phyloP scores from a whole-genome alignment of 1,284 basidiomycete species.

The Fomitiporia mediterranea region DNA sequence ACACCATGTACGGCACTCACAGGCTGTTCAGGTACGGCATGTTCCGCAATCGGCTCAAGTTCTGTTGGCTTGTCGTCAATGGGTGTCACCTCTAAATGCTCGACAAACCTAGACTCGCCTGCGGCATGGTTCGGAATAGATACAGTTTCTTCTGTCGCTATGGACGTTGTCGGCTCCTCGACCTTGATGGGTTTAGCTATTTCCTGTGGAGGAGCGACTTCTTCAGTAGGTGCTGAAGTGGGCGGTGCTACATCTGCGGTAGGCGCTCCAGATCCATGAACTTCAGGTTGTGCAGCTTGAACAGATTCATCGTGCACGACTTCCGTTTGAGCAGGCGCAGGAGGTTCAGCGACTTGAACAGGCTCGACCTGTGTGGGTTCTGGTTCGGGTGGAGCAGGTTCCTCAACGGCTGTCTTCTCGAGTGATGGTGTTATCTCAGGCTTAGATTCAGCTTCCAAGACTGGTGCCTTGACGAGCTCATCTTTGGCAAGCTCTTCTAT shows the following conservation, averaged over 20 bases:
- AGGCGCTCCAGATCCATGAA: not conserved
- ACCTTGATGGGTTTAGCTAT: not conserved
- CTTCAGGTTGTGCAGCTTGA: not conserved
- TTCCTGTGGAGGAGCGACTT: not conserved
- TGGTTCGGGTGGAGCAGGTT: not conserved
- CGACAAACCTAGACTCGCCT: slow-evolving; percentile 17
- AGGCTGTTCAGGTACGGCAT: not conserved
- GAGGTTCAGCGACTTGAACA: not conserved
- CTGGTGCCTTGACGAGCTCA: not conserved
- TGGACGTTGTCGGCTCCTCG: not conserved
- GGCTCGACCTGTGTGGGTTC: not conserved
- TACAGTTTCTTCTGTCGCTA: not conserved
- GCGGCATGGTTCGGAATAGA: slow-evolving; percentile 6
- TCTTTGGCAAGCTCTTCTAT: not conserved
- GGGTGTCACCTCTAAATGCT: slow-evolving; percentile 14
- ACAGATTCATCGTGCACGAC: not conserved
- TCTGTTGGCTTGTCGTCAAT: not conserved
- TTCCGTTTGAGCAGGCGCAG: not conserved
- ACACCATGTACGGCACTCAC: not conserved
- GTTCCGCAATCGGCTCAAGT: not conserved
- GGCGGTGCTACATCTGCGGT: not conserved
- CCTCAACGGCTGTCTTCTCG: not conserved
- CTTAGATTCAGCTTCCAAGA: not conserved
- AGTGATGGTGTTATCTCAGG: not conserved
- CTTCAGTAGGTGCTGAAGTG: not conserved